These are phyloP conservation scores for Eutrema yunnanense DNA, from an alignment of 345 rosid species.

Conservation along the genomic window DNA sequence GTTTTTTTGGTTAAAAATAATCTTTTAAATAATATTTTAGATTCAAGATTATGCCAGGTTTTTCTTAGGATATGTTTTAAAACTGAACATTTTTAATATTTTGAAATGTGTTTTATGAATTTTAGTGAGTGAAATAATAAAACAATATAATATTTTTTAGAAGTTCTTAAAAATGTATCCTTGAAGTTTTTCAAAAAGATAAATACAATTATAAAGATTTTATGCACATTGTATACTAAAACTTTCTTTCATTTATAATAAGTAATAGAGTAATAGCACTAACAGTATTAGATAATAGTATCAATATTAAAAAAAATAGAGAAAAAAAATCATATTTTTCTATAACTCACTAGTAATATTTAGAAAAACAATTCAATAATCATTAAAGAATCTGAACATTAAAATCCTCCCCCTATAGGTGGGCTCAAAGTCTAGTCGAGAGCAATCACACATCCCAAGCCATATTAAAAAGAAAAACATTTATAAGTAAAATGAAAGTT, in stretches of 20 bases:
- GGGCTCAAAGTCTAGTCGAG: background rate
- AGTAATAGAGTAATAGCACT: background rate
- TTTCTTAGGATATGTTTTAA: background rate
- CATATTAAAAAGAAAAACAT: background rate
- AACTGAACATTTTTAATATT: background rate
- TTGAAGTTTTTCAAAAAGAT: background rate
- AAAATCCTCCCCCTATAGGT: slow-evolving; percentile 1
- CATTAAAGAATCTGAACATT: slow-evolving; percentile 13
- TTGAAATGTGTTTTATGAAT: background rate
- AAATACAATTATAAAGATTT: background rate
- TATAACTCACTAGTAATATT: background rate
- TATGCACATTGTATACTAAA: background rate
- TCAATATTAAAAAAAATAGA: too few relatives aligned
- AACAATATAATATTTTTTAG: background rate
- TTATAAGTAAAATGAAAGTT: background rate
- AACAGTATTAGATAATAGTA: too few relatives aligned
- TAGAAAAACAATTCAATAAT: background rate
- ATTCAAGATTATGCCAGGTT: background rate
- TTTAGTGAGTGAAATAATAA: background rate
- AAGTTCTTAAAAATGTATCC: background rate
- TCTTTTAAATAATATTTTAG: background rate
- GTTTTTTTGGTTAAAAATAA: background rate
- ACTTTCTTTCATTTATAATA: background rate
- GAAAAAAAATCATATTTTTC: background rate
- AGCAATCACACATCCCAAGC: slow-evolving; percentile 19